A percentile compares a stretch with the other conserved stretches of the same genome.
These are phyloP conservation scores for Coprinopsis strossmayeri DNA, from an alignment of 768 basidiomycete species.

Conservation along the genomic window DNA sequence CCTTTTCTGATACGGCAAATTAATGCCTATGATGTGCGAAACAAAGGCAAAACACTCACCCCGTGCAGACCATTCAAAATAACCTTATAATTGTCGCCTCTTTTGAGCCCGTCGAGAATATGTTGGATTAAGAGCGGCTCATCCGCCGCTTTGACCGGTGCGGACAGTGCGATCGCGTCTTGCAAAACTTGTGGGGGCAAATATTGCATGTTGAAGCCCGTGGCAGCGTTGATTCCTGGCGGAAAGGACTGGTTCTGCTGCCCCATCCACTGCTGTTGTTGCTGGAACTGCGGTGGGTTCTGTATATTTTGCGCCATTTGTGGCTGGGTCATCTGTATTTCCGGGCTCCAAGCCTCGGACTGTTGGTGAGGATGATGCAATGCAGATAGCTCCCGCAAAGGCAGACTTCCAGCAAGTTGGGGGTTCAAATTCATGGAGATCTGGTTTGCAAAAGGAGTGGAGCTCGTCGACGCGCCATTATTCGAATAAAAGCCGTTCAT, in stretches of 20 bases:
- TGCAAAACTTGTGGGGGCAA: conserved; percentile 51
- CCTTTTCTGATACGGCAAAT: conserved; percentile 29
- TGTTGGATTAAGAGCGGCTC: conserved; percentile 53
- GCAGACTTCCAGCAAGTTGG: conserved; percentile 14
- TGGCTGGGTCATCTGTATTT: too few species aligned
- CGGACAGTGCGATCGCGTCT: conserved; percentile 46
- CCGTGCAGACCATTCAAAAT: conserved; percentile 64
- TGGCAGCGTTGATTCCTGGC: conserved; percentile 25
- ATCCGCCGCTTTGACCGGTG: conserved; percentile 50
- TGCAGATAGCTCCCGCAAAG: conserved; percentile 9
- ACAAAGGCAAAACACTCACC: conserved; percentile 30
- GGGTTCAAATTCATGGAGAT: conserved; percentile 15
- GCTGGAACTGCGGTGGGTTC: not conserved
- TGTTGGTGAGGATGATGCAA: not conserved
- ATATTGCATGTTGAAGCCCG: conserved; percentile 32
- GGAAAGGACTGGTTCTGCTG: conserved; percentile 21
- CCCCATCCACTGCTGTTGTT: not conserved
- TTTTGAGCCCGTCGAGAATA: conserved; percentile 31
- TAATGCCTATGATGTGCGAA: conserved; percentile 11
- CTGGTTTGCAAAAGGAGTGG: conserved; percentile 16
- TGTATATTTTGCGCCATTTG: too few species aligned
- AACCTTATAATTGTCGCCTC: conserved; percentile 50
- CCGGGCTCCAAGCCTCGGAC: too few species aligned
- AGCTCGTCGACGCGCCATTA: conserved; percentile 28
- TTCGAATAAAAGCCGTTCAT: conserved; percentile 26